These are phyloP conservation scores for Rickenella mellea DNA, from an alignment of 768 basidiomycete species.

Conservation along the genomic window DNA sequence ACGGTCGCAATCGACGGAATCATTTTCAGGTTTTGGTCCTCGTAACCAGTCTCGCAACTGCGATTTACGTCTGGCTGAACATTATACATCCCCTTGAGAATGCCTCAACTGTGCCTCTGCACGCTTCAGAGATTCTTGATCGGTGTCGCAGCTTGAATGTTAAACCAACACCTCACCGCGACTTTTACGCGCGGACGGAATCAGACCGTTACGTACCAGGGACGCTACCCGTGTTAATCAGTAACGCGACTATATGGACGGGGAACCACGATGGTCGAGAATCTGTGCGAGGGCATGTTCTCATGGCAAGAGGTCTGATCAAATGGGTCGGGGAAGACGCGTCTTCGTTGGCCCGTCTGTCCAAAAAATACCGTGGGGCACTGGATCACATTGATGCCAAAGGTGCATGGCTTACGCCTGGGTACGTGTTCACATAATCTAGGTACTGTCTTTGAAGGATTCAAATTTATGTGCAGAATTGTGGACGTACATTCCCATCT, in stretches of 20 bases:
- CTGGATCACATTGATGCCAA: slow-evolving; percentile 50
- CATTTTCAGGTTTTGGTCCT: too few relatives aligned
- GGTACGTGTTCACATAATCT: slow-evolving; percentile 19
- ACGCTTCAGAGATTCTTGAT: slow-evolving; percentile 23
- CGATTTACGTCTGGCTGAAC: too few relatives aligned
- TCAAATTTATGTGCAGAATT: slow-evolving; percentile 14
- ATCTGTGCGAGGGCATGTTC: slow-evolving; percentile 54
- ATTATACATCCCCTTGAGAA: too few relatives aligned
- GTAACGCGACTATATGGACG: slow-evolving; percentile 81
- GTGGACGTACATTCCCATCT: slow-evolving; percentile 42
- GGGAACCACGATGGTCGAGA: slow-evolving; percentile 59
- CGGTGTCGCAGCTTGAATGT: slow-evolving; percentile 34
- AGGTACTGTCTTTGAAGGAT: neutral
- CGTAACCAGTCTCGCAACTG: too few relatives aligned
- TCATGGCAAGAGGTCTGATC: slow-evolving; percentile 63
- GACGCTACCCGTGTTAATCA: slow-evolving; percentile 54
- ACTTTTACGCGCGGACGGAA: slow-evolving; percentile 28
- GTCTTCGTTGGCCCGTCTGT: slow-evolving; percentile 9
- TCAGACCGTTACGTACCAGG: slow-evolving; percentile 63
- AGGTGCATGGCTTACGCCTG: slow-evolving; percentile 77
- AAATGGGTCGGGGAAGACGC: slow-evolving; percentile 43
- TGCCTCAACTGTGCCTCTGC: too few relatives aligned
- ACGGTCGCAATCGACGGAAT: too few relatives aligned
- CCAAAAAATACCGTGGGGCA: slow-evolving; percentile 21
- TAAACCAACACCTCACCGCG: slow-evolving; percentile 26